Conservation (phyloP, 2,329 filamentous ascomycete species). For the Talaromyces rugulosus region DNA sequence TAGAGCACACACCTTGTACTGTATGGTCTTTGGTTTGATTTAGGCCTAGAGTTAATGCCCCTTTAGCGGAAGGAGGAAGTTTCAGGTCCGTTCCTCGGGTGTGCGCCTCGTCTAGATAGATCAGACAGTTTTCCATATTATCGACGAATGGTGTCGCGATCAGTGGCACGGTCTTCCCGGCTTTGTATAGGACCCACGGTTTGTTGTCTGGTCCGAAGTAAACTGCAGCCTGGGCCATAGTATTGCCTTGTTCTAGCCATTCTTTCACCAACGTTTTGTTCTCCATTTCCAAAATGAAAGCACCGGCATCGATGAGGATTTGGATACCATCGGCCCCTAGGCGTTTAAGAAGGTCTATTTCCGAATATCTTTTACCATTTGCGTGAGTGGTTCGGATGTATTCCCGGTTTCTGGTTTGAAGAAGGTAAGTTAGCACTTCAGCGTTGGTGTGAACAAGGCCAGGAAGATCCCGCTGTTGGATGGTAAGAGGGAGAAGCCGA, state of each 20-base stretch:
- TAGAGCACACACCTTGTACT: constrained; percentile 49
- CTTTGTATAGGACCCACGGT: constrained; percentile 42
- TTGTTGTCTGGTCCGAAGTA: constrained; percentile 51
- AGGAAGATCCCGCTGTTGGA: constrained; percentile 58
- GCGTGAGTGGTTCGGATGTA: constrained; percentile 39
- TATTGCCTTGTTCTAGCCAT: constrained; percentile 48
- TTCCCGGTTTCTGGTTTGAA: constrained; percentile 48
- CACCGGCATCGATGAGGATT: constrained; percentile 62
- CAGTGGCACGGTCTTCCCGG: constrained; percentile 40
- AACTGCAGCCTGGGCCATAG: constrained; percentile 46
- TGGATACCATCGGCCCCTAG: constrained; percentile 40
- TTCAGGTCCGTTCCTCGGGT: constrained; percentile 59
- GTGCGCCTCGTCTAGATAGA: constrained; percentile 60
- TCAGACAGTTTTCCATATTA: constrained; percentile 48
- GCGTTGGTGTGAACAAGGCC: constrained; percentile 59
- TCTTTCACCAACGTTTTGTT: constrained; percentile 47
- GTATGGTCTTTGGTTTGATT: constrained; percentile 58
- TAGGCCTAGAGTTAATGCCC: constrained; percentile 54
- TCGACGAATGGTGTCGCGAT: constrained; percentile 54
- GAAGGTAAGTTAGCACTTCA: constrained; percentile 57
- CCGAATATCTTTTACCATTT: constrained; percentile 38
- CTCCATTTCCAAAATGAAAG: constrained; percentile 59
- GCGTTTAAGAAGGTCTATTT: constrained; percentile 41
- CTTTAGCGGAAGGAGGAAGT: constrained; percentile 45
- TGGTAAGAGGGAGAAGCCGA: constrained; percentile 56